Evolutionary conservation across 169 alveolate genomes (phyloP).

Genomic region (Eimeria acervulina): DNA sequence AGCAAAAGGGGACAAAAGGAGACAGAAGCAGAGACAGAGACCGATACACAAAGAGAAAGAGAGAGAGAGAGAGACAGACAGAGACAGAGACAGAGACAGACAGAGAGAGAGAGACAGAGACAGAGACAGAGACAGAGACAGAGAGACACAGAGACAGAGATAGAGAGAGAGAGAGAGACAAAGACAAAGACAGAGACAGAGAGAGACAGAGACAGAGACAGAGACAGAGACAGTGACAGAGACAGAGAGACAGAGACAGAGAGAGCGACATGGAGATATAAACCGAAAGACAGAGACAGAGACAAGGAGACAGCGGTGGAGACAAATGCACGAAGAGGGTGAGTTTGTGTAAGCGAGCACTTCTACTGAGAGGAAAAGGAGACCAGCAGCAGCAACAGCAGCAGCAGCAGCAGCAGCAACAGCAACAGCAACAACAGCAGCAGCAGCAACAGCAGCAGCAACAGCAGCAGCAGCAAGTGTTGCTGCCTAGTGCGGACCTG

Average conservation of each 20-base stretch:
- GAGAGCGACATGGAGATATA: neutral
- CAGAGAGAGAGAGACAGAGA: too few species aligned
- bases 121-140: too few species aligned
- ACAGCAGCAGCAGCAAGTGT: neutral
- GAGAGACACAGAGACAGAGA: too few species aligned
- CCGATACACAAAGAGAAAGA: neutral
- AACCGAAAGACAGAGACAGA: neutral
- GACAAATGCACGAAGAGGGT: too few species aligned
- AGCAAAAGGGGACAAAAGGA: neutral
- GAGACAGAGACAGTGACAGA: neutral
- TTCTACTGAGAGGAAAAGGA: too few species aligned
- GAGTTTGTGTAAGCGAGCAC: too few species aligned
- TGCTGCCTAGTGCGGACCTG: slow-evolving; percentile 8
- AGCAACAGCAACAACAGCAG: neutral
- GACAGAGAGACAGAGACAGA: neutral
- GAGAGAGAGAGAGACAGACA: slow-evolving; percentile 9
- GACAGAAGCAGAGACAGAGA: neutral
- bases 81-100: neutral
- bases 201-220: neutral
- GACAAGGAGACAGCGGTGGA: neutral
- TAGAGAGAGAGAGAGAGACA: too few species aligned
- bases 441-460: slow-evolving; percentile 4
- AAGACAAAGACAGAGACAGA: neutral
- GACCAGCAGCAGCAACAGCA: too few species aligned
- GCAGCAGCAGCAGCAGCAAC: slow-evolving; percentile 21